Evolutionary conservation across 2,329 filamentous ascomycete genomes (phyloP), one percentile per base, ranked within the genome.

Genomic region (Lachnellula occidentalis): DNA sequence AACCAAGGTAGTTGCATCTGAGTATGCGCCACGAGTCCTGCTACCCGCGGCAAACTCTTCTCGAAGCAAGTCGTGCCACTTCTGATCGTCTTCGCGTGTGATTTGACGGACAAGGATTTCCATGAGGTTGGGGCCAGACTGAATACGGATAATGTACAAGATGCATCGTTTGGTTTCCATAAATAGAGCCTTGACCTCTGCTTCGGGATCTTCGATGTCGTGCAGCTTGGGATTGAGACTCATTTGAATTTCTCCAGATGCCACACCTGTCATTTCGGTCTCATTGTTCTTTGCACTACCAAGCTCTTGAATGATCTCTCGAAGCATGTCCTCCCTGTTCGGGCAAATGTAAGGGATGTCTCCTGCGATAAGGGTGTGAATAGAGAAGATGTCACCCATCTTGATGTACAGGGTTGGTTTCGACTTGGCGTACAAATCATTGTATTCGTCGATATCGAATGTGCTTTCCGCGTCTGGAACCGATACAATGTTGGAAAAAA

Each of bases 351-450:
- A 78, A 5, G 85, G 76, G 48, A 96, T 81, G 64, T 97, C 90
- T 22, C 85, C 79, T 3, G 90, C 86, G 52, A 97, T 81, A 21
- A 97, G 79, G 60, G 87, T 90, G 73, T 99, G 95, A 56, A 99
- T 92, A 48, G 92, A 89, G 70, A 99, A 97, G 54, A 99, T 92
- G 70, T 99, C 94, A 15, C 88, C 83, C 82, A 99, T 92, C 75
- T 99, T 99, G 76, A 99, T 96, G 75, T 97, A 99, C n/a, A 99
- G 78, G 0, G 92, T 97, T 6, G 94, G 94, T 72, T 96, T 96
- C 60, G 91, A 94, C 70, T 95, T 92, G 54, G 92, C 89, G 69
- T 97, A 97, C 6, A 99, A 80, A 67, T 99, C 94, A 69, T 96
- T 97, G 81, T 94, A 99, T 70, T 97, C 94, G 69, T 99, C 94